These are phyloP conservation scores for Cryptococcus jaspeensis DNA, from an alignment of 1,284 basidiomycete species.

Conservation along the genomic window DNA sequence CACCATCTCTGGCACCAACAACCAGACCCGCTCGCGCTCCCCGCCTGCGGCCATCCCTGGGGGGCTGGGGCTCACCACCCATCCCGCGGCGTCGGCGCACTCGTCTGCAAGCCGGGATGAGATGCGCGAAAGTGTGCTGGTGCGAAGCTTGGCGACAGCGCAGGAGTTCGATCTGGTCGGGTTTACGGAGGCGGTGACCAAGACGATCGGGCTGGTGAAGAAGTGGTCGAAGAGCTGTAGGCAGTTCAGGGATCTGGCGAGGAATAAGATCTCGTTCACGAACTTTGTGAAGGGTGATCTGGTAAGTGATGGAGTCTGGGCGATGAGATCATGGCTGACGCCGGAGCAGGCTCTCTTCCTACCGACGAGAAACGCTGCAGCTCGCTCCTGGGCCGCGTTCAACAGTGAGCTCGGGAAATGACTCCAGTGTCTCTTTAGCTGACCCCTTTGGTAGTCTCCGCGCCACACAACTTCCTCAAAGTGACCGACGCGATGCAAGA, in stretches of 20 bases:
- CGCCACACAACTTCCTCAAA: slow-evolving; percentile 94
- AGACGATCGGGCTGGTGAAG: slow-evolving; percentile 78
- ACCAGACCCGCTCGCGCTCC: slow-evolving; percentile 14
- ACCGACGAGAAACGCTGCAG: slow-evolving; percentile 87
- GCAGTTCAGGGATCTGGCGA: slow-evolving; percentile 84
- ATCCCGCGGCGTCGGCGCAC: neutral
- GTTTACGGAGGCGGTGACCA: slow-evolving; percentile 75
- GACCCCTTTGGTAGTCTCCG: slow-evolving; percentile 64
- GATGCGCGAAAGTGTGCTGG: slow-evolving; percentile 34
- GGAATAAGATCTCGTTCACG: slow-evolving; percentile 89
- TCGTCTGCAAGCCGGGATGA: slow-evolving; percentile 17
- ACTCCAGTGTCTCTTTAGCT: neutral
- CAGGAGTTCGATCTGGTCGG: slow-evolving; percentile 74
- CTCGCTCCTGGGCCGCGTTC: slow-evolving; percentile 95
- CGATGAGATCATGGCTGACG: neutral
- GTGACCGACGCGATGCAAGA: slow-evolving; percentile 79
- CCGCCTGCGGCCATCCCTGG: neutral
- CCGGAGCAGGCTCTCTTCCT: slow-evolving; percentile 68
- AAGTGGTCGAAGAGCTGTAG: slow-evolving; percentile 97
- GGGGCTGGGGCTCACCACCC: no score
- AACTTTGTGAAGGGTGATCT: slow-evolving; percentile 91
- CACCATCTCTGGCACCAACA: slow-evolving; percentile 43
- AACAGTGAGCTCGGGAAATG: slow-evolving; percentile 56
- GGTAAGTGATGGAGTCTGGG: slow-evolving; percentile 42
- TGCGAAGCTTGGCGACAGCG: slow-evolving; percentile 38